Base-by-base conservation (phyloP, 108 stramenopile species). In the Cyclostephanos tholiformis region DNA sequence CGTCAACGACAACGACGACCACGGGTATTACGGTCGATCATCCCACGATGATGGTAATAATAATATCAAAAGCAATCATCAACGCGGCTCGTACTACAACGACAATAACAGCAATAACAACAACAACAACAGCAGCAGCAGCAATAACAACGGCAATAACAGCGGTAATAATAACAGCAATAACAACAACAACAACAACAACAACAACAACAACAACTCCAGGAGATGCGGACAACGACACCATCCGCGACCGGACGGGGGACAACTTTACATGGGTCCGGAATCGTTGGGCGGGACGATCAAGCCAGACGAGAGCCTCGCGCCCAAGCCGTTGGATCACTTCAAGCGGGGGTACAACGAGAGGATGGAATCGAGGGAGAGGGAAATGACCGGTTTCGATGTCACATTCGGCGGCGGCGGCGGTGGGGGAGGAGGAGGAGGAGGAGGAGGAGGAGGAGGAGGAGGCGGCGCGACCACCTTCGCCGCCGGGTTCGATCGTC, bases 331-430 rank as follows among this genome's bases (percentile, higher is more conserved):
- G 25, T 49, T 90, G 23, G 93, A 94, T 77, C 91, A 91, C 59
- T 94, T 89, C 87, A 90, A 90, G 71, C 84, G 93, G 26, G 93
- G 93, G 2, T 89, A 91, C 63, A 79, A 57, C 11, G 93, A 94
- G 75, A 80, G 93, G 25, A 77, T 86, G 57, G 74, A 76, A 16
- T 64, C 72, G 17, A 76, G 93, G 23, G 88, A 87, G 17, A 75
- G 89, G 4, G 91, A 90, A 46, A 71, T 49, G n/a, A 62, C 39
- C 2, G 61, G 61, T 0, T 39, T 62, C n/a, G 11, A 62, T n/a
- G n/a, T n/a, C n/a, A n/a, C n/a, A n/a, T n/a, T 4, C 19, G 49
- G 49, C 19, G 49, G 49, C 49, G 52, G 52, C 52, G 52, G 52
- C 52, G 25, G 25, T n/a, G n/a, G n/a, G n/a, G n/a, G n/a, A n/a